Evolutionary conservation across 306 rosid genomes (phyloP).

Genomic region (Gastrolobium villosum): DNA sequence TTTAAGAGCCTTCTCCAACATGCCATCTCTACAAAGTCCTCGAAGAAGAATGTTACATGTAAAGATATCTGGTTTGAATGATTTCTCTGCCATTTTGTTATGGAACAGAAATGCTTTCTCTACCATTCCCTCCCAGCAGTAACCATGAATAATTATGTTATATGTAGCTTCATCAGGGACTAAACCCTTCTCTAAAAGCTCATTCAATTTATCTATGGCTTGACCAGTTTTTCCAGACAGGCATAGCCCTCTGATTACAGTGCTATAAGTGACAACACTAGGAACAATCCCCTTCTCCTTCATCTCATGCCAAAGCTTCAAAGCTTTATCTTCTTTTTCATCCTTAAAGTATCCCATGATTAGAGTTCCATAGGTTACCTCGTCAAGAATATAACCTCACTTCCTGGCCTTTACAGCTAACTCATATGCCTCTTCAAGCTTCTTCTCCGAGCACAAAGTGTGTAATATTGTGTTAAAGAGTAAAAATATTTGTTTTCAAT

Average conservation of each 20-base stretch:
- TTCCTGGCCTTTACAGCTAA: conserved; percentile 59
- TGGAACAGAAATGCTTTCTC: conserved; percentile 90
- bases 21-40: conserved; percentile 77
- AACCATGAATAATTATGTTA: conserved; percentile 85
- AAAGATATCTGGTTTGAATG: conserved; percentile 75
- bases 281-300: conserved; percentile 73
- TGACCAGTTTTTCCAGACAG: conserved; percentile 70
- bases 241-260: conserved; percentile 79
- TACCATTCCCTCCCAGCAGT: conserved; percentile 73
- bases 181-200: conserved; percentile 73
- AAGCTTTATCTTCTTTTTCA: conserved; percentile 60
- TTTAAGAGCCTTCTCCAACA: conserved; percentile 82
- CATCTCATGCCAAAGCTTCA: conserved; percentile 87
- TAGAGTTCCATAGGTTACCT: conserved; percentile 87
- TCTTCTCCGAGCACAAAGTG: conserved; percentile 69
- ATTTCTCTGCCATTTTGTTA: conserved; percentile 74
- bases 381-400: conserved; percentile 87
- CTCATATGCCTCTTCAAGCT: conserved; percentile 72
- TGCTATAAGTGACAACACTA: conserved; percentile 73
- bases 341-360: conserved; percentile 84
- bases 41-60: conserved; percentile 83
- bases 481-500: conserved; percentile 64
- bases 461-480: conserved; percentile 75
- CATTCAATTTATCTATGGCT: conserved; percentile 78
- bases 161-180: conserved; percentile 78